Evolutionary conservation across 2,329 filamentous ascomycete genomes (phyloP), one percentile per base, ranked within the genome.

Genomic region (Fusarium sororula): DNA sequence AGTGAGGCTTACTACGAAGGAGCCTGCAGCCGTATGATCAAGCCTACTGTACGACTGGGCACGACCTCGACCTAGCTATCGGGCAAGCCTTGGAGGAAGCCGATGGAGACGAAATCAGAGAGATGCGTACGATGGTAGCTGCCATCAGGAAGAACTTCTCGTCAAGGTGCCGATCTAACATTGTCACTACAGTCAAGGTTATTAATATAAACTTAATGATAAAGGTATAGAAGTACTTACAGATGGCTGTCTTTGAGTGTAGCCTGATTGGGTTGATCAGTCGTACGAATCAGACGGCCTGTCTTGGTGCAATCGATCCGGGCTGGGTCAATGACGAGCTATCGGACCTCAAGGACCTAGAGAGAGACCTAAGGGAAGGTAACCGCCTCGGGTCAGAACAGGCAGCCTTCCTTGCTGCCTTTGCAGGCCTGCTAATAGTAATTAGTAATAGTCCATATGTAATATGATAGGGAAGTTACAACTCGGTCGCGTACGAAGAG

Each of bases 171-270:
- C 20, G 14, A 15, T 42, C 22, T 42, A 42, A 15, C 11, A 13
- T 42, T 0, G 14, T 42, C 22, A 14, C 41, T 42, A 42, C 5
- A n/a, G 22, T 24, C 2, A 13, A 39, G 20, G 11, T 13, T 39
- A 14, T 42, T 0, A 24, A 7, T 6, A 42, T n/a, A 1, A 6
- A 42, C 8, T 14, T 10, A 6, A n/a, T 1, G 2, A 24, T 5
- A 14, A 14, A 10, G 14, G 11, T 22, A 24, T 6, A 10, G 14
- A 42, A 42, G 15, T 1, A 42, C 41, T 42, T 42, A 17, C 41
- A 13, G 8, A 7, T 42, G 22, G 41, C 41, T n/a, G 9, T 42
- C 41, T 42, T 42, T 15, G 41, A 42, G 9, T 42, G 41, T 8
- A 24, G 4, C 22, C 41, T 42, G 41, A 24, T 42, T 14, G 1